Conservation (phyloP, 2,329 filamentous ascomycete genomes). For the Exophiala oligosperma region DNA sequence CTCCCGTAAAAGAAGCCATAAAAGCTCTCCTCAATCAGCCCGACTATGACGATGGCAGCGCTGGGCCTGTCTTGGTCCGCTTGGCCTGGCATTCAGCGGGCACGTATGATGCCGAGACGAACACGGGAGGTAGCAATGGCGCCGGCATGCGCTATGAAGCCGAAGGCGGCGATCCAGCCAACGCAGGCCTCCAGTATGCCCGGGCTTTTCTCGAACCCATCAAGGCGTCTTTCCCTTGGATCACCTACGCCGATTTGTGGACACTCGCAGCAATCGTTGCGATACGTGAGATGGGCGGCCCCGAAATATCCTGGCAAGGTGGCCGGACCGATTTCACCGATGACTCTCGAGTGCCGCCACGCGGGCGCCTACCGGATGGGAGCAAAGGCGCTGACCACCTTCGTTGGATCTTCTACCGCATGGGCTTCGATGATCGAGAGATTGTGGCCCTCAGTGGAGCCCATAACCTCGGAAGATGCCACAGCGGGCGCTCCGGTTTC, state of each 20-base stretch:
- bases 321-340: slow-evolving; percentile 65
- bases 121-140: slow-evolving; percentile 65
- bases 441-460: slow-evolving; percentile 59
- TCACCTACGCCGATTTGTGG: slow-evolving; percentile 67
- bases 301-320: slow-evolving; percentile 56
- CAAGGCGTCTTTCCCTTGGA: slow-evolving; percentile 60
- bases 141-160: slow-evolving; percentile 66
- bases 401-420: slow-evolving; percentile 57
- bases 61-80: slow-evolving; percentile 63
- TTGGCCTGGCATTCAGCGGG: slow-evolving; percentile 67
- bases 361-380: slow-evolving; percentile 58
- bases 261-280: slow-evolving; percentile 62
- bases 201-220: slow-evolving; percentile 64
- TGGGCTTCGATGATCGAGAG: slow-evolving; percentile 62
- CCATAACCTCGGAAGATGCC: slow-evolving; percentile 58
- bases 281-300: slow-evolving; percentile 61
- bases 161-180: slow-evolving; percentile 65
- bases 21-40: slow-evolving; percentile 57
- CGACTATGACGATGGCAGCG: slow-evolving; percentile 65
- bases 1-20: slow-evolving; percentile 57
- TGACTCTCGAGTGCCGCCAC: slow-evolving; percentile 59
- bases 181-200: slow-evolving; percentile 64
- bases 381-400: slow-evolving; percentile 57
- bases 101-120: slow-evolving; percentile 59
- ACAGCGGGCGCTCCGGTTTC: slow-evolving; percentile 57